Percentiles rank a stretch among this genome's conserved stretches.
These are phyloP conservation scores for Ophiocordyceps camponoti-floridani DNA, from an alignment of 2,329 filamentous ascomycete species.

Conservation along the genomic window DNA sequence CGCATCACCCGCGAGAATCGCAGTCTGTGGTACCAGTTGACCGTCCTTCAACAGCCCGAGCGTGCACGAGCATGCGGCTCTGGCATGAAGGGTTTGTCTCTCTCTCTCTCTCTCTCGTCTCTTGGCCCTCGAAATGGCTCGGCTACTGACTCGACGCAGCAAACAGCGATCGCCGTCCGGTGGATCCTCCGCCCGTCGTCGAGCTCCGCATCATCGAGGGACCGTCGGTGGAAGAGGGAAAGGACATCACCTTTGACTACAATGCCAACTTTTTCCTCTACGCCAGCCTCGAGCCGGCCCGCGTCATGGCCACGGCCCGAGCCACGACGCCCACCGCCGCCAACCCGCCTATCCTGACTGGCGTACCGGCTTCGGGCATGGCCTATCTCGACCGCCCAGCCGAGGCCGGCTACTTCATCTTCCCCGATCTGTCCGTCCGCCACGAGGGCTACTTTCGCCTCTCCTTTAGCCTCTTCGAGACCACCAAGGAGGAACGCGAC, in stretches of 20 bases:
- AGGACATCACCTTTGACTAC: constrained; percentile 74
- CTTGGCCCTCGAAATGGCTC: not conserved
- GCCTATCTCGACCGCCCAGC: constrained; percentile 80
- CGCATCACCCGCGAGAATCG: constrained; percentile 52
- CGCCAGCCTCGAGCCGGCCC: constrained; percentile 74
- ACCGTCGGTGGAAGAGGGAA: constrained; percentile 36
- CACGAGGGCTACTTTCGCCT: constrained; percentile 90
- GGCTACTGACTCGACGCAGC: constrained; percentile 10
- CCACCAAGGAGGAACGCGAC: constrained; percentile 73
- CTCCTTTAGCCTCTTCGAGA: constrained; percentile 84
- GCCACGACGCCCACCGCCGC: constrained; percentile 48
- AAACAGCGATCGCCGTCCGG: constrained; percentile 60
- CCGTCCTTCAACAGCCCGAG: constrained; percentile 85
- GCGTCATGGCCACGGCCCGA: constrained; percentile 66
- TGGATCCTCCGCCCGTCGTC: constrained; percentile 88
- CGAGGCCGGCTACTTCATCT: constrained; percentile 83
- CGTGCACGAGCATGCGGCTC: constrained; percentile 89
- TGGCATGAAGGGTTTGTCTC: constrained; percentile 56
- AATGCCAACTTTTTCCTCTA: constrained; percentile 97
- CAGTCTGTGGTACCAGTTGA: constrained; percentile 62
- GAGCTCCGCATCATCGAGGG: constrained; percentile 76
- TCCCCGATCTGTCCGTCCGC: constrained; percentile 87
- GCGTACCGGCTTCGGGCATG: constrained; percentile 88
- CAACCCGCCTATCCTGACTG: constrained; percentile 72
- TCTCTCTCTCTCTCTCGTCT: too few relatives aligned